Evolutionary conservation across 331 rosid genomes (phyloP), one percentile per base, ranked within the genome.

Genomic region (Stylosanthes scabra): DNA sequence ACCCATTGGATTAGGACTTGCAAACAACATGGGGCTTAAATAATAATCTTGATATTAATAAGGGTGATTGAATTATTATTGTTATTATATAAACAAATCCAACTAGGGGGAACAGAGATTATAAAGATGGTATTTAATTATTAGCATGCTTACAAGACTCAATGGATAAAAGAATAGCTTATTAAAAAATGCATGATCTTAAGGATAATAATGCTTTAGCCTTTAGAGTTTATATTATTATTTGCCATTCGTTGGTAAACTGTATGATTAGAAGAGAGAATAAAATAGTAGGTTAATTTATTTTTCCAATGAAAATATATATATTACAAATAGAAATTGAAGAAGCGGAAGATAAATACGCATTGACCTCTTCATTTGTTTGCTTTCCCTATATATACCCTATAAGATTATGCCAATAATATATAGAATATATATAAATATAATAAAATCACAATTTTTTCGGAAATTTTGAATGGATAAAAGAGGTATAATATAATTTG

Each of bases 301-400:
- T 37, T 41, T 72, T 63, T 77, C 80, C 47, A 60, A 56, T 74
- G 61, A 37, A 55, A 75, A 76, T 45, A 20, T 20, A 20, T 20
- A 20, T 20, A 58, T n/a, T n/a, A 74, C 28, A 72, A 20, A 27
- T 34, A n/a, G 4, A 50, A 57, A 47, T 20, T 20, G 25, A 20
- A 20, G 25, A 12, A 56, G 75, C 51, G 52, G 68, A 71, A 50
- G 78, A 72, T 74, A 60, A 68, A 60, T 41, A 72, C 66, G 66
- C 78, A 82, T 89, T 86, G 84, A 89, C 89, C 81, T 42, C 56
- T 87, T 81, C 83, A 56, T 90, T 87, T 83, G 86, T 88, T 80
- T 81, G 79, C 70, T 76, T 86, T 82, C 79, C 49, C 50, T 20
- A 20, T 20, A 1, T 20, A 20, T 20, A 1, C 25, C 25, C 58